Conservation (phyloP, 129 eudicot genomes). For the Tagetes erecta region DNA sequence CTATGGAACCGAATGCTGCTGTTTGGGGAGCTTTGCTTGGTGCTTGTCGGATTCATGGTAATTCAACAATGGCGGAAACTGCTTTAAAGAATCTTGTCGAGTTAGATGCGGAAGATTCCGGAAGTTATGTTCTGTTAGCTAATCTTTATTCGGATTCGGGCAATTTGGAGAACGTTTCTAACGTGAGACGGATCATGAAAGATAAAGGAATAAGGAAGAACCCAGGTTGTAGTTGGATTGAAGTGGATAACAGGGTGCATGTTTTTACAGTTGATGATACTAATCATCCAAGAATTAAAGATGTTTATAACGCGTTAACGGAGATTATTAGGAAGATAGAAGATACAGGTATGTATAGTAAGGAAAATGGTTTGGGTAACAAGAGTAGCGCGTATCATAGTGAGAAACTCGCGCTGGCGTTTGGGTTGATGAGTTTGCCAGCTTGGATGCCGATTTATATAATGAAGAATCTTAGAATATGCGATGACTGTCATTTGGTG, state of each 20-base stretch:
- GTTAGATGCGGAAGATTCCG: constrained; percentile 49
- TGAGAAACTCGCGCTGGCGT: constrained; percentile 54
- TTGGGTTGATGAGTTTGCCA: constrained; percentile 53
- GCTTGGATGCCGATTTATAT: constrained; percentile 51
- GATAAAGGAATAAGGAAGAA: constrained; percentile 49
- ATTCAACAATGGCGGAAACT: constrained; percentile 45
- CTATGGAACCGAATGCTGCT: constrained; percentile 46
- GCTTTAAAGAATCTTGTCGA: constrained; percentile 42
- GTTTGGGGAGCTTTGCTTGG: constrained; percentile 63
- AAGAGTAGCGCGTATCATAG: constrained; percentile 39
- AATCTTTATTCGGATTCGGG: constrained; percentile 52
- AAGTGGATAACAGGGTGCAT: constrained; percentile 54
- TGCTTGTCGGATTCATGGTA: constrained; percentile 52
- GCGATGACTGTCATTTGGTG: constrained; percentile 45
- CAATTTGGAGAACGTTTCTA: constrained; percentile 36
- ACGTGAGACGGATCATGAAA: constrained; percentile 48
- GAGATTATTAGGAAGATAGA: constrained; percentile 40
- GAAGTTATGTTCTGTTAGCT: constrained; percentile 50
- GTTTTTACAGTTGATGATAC: constrained; percentile 56
- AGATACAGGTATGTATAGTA: constrained; percentile 36
- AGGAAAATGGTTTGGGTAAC: constrained; percentile 19
- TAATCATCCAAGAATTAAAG: constrained; percentile 50
- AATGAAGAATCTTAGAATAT: constrained; percentile 53
- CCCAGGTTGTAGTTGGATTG: constrained; percentile 67
- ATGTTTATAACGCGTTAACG: constrained; percentile 32